Evolutionary conservation across 176 grass and related monocot species (phyloP).

Genomic region (Raddia guianensis): DNA sequence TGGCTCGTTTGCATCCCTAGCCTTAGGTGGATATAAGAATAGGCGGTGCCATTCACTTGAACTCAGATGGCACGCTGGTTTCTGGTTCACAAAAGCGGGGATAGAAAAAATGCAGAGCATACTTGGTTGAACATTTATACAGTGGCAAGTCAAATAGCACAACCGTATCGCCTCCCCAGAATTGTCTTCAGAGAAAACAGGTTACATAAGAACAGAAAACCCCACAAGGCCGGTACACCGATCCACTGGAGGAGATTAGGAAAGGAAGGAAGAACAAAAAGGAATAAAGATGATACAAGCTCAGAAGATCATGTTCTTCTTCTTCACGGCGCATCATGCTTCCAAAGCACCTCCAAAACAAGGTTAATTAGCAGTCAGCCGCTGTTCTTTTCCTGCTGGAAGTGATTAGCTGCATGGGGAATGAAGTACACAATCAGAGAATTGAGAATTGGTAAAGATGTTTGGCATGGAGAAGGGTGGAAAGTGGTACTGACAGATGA

Average conservation of each 20-base stretch:
- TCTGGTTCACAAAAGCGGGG: too few relatives aligned
- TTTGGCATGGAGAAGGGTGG: background rate
- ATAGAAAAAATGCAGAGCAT: background rate
- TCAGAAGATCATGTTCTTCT: conserved; percentile 49
- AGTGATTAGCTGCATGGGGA: conserved; percentile 46
- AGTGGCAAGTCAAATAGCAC: conserved; percentile 12
- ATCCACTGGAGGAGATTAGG: background rate
- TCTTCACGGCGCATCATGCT: conserved; percentile 19
- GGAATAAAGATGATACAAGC: conserved; percentile 47
- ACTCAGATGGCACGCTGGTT: too few relatives aligned
- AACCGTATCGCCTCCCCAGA: conserved; percentile 5
- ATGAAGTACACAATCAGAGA: background rate
- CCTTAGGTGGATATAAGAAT: too few relatives aligned
- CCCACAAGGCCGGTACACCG: background rate
- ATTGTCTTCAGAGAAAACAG: conserved; percentile 5
- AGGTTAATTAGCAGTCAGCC: conserved; percentile 47
- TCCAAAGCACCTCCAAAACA: conserved; percentile 16
- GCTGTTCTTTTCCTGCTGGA: conserved; percentile 48
- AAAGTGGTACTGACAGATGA: conserved; percentile 47
- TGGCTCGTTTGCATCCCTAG: too few relatives aligned
- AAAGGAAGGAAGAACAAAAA: background rate
- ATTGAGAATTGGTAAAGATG: background rate
- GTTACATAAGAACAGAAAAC: conserved; percentile 3
- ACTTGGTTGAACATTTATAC: conserved; percentile 42
- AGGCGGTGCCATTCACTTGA: too few relatives aligned